These are phyloP conservation scores for Allium cepa DNA, from an alignment of 106 monocot species.

Conservation along the genomic window DNA sequence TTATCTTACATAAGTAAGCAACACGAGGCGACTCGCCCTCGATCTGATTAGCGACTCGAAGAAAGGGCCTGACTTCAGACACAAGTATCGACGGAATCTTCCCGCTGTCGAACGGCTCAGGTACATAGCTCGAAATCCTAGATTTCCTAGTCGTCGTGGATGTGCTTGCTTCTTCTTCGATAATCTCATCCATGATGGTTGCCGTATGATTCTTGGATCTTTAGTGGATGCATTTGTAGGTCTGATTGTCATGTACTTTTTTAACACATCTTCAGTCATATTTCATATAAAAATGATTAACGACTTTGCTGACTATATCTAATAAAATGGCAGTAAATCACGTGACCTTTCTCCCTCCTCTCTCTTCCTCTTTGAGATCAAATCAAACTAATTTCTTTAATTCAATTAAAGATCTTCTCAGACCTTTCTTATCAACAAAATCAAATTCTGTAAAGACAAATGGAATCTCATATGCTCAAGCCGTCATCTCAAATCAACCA, in stretches of 20 bases:
- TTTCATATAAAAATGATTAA: no score
- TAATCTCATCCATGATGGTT: slow-evolving; percentile 29
- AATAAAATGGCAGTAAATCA: no score
- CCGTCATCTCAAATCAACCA: no score
- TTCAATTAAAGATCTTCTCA: no score
- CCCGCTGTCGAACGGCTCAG: slow-evolving; percentile 70
- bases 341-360: no score
- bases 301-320: no score
- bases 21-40: slow-evolving; percentile 58
- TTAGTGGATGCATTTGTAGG: background rate
- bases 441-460: no score
- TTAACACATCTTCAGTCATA: no score
- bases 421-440: no score
- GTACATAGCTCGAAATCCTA: slow-evolving; percentile 4
- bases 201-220: slow-evolving; percentile 1
- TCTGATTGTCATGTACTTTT: background rate
- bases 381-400: no score
- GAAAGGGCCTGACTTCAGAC: slow-evolving; percentile 47
- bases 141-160: slow-evolving; percentile 8
- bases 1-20: slow-evolving; percentile 59
- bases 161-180: slow-evolving; percentile 21
- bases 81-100: slow-evolving; percentile 49
- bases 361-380: no score
- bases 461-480: no score
- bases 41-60: slow-evolving; percentile 74